phyloP scores from a whole-genome alignment of 495 filamentous ascomycete species.

The Rhypophila decipiens region DNA sequence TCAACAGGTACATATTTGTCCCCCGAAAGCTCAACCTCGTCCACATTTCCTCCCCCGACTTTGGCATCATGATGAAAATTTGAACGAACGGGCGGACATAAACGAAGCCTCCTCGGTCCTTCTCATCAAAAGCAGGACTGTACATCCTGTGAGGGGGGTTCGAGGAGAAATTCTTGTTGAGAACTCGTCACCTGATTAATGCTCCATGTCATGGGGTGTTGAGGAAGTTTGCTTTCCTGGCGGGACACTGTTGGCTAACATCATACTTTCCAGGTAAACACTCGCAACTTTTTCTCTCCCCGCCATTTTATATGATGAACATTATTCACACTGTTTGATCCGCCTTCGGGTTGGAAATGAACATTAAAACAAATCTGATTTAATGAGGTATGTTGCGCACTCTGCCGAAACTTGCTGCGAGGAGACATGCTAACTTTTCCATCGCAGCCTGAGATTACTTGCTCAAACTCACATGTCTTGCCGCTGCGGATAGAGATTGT shows the following conservation, averaged over 20 bases:
- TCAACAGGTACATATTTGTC: conserved; percentile 45
- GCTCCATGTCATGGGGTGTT: conserved; percentile 24
- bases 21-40: neutral
- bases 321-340: conserved; percentile 99
- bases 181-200: conserved; percentile 88
- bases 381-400: conserved; percentile 72
- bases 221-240: conserved; percentile 4
- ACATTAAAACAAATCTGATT: conserved; percentile 92
- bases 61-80: conserved; percentile 71
- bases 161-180: conserved; percentile 83
- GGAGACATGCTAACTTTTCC: conserved; percentile 34
- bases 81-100: conserved; percentile 99
- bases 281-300: conserved; percentile 13
- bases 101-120: conserved; percentile 56
- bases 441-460: conserved; percentile 29
- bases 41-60: neutral
- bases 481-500: conserved; percentile 10
- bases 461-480: neutral
- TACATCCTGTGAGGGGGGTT: conserved; percentile 74
- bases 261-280: conserved; percentile 37
- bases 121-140: conserved; percentile 67
- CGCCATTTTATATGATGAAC: conserved; percentile 38
- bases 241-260: conserved; percentile 27
- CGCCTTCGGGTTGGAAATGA: conserved; percentile 63
- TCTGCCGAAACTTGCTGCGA: neutral